Evolutionary conservation across 1,284 basidiomycete genomes (phyloP).

Genomic region (Fomitopsis palustris): DNA sequence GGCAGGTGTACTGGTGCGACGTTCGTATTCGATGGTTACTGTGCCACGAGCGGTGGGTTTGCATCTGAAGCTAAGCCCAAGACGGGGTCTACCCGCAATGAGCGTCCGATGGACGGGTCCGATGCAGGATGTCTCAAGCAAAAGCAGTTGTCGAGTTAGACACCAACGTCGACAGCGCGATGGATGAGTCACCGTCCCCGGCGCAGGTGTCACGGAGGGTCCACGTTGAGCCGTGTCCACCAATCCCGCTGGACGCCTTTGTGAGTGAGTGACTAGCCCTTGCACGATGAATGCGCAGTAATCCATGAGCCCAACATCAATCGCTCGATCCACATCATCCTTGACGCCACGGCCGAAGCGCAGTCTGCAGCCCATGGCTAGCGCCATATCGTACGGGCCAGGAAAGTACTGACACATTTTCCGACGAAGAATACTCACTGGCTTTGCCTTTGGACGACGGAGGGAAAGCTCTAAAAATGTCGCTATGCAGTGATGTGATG

Average conservation of each 20-base stretch:
- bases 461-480: no score
- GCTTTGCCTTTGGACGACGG: no score
- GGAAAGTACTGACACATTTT: no score
- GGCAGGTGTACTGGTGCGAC: no score
- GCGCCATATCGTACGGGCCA: no score
- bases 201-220: neutral
- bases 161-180: neutral
- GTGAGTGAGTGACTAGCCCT: constrained; percentile 54
- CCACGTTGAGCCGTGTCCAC: neutral
- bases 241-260: constrained; percentile 40
- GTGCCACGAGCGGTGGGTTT: no score
- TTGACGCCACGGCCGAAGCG: constrained; percentile 56
- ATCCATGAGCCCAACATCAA: constrained; percentile 77
- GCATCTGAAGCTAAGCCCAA: no score
- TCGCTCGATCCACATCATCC: constrained; percentile 62
- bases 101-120: neutral
- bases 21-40: no score
- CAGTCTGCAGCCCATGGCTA: no score
- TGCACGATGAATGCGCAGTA: constrained; percentile 62
- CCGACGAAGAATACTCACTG: no score
- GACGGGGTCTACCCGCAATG: no score
- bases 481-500: no score
- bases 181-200: neutral
- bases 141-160: neutral
- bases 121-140: neutral